These are phyloP conservation scores for Alternaria alternata DNA, from an alignment of 2,329 filamentous ascomycete species.

Conservation along the genomic window DNA sequence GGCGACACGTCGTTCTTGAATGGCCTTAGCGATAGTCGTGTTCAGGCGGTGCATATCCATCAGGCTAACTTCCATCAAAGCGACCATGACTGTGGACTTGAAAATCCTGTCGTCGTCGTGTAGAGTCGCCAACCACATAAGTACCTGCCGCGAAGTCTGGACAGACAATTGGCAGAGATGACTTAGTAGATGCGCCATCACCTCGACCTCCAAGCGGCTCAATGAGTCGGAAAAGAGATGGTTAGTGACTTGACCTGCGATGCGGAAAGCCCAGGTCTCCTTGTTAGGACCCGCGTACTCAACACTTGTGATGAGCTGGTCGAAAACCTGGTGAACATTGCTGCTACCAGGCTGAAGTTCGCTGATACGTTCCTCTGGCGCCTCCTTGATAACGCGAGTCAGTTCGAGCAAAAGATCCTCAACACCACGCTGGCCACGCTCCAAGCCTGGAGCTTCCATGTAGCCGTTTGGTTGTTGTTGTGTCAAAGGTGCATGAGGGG, in stretches of 20 bases:
- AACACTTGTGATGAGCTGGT: conserved; percentile 64
- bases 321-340: conserved; percentile 65
- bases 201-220: conserved; percentile 67
- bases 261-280: conserved; percentile 63
- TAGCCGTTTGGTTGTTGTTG: conserved; percentile 67
- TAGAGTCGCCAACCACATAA: conserved; percentile 59
- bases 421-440: conserved; percentile 56
- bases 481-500: conserved; percentile 50
- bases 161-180: conserved; percentile 70
- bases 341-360: conserved; percentile 63
- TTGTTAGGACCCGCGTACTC: conserved; percentile 62
- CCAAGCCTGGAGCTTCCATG: conserved; percentile 54
- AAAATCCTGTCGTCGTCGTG: conserved; percentile 68
- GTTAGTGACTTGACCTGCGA: conserved; percentile 65
- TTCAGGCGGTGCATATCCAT: conserved; percentile 67
- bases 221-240: conserved; percentile 64
- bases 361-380: conserved; percentile 65
- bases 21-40: conserved; percentile 73
- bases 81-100: conserved; percentile 68
- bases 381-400: conserved; percentile 63
- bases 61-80: conserved; percentile 66
- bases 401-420: conserved; percentile 66
- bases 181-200: conserved; percentile 67
- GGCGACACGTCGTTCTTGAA: conserved; percentile 73
- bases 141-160: conserved; percentile 62